These are phyloP conservation scores for Neurospora sp. DNA, from an alignment of 495 filamentous ascomycete genomes.

Conservation along the genomic window DNA sequence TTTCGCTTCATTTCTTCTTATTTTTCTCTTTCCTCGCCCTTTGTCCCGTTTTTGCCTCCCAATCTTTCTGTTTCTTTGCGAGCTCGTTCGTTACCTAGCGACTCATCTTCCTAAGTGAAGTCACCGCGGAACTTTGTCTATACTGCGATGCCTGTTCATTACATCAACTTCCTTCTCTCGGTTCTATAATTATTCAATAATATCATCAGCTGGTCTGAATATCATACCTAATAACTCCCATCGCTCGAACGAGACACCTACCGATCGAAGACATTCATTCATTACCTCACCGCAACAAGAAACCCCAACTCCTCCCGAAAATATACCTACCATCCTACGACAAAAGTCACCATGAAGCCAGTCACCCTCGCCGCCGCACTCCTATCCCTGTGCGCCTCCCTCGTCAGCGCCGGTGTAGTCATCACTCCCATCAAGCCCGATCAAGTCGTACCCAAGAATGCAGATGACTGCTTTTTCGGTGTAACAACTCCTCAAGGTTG, in stretches of 20 bases:
- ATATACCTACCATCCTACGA: neutral
- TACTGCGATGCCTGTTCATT: neutral
- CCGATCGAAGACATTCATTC: neutral
- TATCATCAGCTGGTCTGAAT: neutral
- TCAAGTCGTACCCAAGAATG: conserved; percentile 30
- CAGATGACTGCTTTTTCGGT: conserved; percentile 39
- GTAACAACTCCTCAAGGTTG: conserved; percentile 38
- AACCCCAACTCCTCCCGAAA: neutral
- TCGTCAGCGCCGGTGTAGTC: conserved; percentile 37
- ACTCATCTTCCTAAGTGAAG: neutral
- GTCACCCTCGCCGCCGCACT: conserved; percentile 21
- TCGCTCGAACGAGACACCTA: neutral
- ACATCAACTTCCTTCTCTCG: neutral
- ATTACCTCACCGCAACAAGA: neutral
- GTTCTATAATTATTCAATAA: neutral
- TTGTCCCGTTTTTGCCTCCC: neutral
- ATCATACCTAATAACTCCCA: neutral
- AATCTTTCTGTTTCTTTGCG: neutral
- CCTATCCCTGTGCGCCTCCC: conserved; percentile 29
- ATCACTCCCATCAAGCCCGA: conserved; percentile 33
- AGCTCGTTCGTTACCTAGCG: neutral
- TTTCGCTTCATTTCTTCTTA: neutral
- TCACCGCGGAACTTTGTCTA: neutral
- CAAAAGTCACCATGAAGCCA: conserved; percentile 26
- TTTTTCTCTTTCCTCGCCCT: neutral